phyloP scores from a whole-genome alignment of 176 grass and related monocot genomes.

The Tillandsia leiboldiana region DNA sequence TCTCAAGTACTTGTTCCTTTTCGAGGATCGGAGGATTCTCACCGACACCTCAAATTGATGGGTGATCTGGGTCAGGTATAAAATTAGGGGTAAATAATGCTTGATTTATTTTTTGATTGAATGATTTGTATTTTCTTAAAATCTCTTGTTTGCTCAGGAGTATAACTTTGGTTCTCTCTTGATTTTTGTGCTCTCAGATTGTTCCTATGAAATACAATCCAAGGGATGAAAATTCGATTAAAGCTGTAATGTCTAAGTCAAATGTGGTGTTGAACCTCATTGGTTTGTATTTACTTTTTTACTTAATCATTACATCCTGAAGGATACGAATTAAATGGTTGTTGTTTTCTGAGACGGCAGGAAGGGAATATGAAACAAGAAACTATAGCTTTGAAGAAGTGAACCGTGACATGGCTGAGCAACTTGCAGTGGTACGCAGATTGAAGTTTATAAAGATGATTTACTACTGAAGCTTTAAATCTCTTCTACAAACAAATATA shows the following conservation, averaged over 20 bases:
- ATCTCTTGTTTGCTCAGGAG: background rate
- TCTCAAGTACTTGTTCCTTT: constrained; percentile 95
- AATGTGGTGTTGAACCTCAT: constrained; percentile 96
- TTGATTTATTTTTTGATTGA: background rate
- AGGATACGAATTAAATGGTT: background rate
- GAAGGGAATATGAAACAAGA: constrained; percentile 84
- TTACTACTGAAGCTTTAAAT: background rate
- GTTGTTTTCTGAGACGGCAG: constrained; percentile 27
- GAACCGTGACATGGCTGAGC: constrained; percentile 75
- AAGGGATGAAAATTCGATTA: constrained; percentile 84
- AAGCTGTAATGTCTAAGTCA: constrained; percentile 88
- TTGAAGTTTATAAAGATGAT: background rate
- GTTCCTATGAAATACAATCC: constrained; percentile 91
- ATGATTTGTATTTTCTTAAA: background rate
- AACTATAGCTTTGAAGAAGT: constrained; percentile 98
- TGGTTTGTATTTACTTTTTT: constrained; percentile 41
- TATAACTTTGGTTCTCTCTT: constrained; percentile 2
- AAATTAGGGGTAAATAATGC: background rate
- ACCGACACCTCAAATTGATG: constrained; percentile 89
- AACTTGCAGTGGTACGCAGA: constrained; percentile 68
- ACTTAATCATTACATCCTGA: background rate
- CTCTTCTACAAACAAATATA: background rate
- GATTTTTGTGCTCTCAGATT: constrained; percentile 49
- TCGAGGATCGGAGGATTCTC: constrained; percentile 86
- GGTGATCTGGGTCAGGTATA: constrained; percentile 87